These are phyloP conservation scores for Bacidia gigantensis DNA, from an alignment of 495 filamentous ascomycete species.

Conservation along the genomic window DNA sequence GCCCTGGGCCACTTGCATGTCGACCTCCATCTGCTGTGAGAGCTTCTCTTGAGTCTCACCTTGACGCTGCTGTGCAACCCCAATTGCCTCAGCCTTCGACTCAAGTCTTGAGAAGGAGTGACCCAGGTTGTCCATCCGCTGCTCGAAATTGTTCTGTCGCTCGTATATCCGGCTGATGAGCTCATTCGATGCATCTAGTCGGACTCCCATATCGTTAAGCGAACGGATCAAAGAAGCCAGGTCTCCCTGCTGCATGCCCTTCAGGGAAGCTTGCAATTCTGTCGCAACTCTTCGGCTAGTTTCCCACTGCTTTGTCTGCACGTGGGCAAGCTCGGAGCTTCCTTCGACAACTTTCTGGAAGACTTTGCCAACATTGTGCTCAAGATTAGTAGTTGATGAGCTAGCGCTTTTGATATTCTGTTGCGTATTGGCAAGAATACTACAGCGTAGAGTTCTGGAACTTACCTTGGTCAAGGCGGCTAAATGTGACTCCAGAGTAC, in stretches of 20 bases:
- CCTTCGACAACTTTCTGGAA: conserved; percentile 26
- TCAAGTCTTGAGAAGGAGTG: conserved; percentile 25
- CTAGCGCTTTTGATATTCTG: conserved; percentile 28
- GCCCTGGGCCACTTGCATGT: conserved; percentile 26
- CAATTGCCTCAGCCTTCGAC: conserved; percentile 24
- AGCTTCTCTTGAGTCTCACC: conserved; percentile 25
- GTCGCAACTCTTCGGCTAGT: conserved; percentile 3
- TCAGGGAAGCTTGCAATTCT: conserved; percentile 19
- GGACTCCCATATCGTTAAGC: conserved; percentile 18
- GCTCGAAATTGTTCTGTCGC: conserved; percentile 12
- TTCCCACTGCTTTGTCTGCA: conserved; percentile 17
- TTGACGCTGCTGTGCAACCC: conserved; percentile 27
- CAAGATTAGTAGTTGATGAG: conserved; percentile 21
- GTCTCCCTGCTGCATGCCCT: conserved; percentile 20
- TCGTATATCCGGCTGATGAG: conserved; percentile 13
- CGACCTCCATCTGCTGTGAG: conserved; percentile 24
- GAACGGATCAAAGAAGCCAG: conserved; percentile 9
- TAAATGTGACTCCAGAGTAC: conserved; percentile 18
- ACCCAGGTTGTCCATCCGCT: conserved; percentile 29
- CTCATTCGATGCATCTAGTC: conserved; percentile 25
- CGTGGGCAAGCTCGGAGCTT: conserved; percentile 20
- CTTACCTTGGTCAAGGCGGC: conserved; percentile 25
- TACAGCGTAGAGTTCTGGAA: no score
- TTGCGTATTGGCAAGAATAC: conserved; percentile 1
- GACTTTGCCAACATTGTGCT: conserved; percentile 19